A percentile compares a stretch with the other conserved stretches of the same genome.
These are phyloP conservation scores for Solanum tarijense DNA, from an alignment of 257 asterid species.

Conservation along the genomic window DNA sequence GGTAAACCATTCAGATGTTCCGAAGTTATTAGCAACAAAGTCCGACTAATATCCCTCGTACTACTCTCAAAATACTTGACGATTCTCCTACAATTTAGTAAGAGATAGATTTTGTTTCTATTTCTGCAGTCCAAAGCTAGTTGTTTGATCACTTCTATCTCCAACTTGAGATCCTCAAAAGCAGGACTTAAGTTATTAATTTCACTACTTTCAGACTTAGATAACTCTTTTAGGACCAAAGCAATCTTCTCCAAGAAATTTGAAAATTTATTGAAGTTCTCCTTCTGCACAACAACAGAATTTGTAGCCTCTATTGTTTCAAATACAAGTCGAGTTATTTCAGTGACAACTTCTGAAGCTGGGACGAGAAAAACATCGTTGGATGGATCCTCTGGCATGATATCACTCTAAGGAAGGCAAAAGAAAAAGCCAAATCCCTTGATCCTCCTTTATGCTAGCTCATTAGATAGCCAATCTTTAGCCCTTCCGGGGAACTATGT, in stretches of 20 bases:
- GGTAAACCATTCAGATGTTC: constrained; percentile 4
- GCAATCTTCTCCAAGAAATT: constrained; percentile 18
- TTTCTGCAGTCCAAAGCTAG: constrained; percentile 15
- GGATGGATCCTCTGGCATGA: constrained; percentile 7
- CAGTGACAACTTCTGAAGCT: constrained; percentile 8
- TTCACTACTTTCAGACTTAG: background rate
- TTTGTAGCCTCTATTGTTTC: constrained; percentile 16
- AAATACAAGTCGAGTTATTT: constrained; percentile 6
- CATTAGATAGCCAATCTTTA: background rate
- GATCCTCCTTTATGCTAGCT: background rate
- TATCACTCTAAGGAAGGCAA: background rate
- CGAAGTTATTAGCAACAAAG: constrained; percentile 6
- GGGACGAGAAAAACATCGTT: background rate
- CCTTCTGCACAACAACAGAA: constrained; percentile 15
- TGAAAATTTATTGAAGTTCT: constrained; percentile 23
- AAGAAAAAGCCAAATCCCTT: background rate
- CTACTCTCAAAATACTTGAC: constrained; percentile 12
- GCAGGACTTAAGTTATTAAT: background rate
- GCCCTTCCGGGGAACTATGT: background rate
- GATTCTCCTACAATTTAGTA: constrained; percentile 24
- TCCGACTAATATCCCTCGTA: constrained; percentile 13
- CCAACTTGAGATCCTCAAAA: constrained; percentile 18
- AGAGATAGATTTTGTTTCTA: constrained; percentile 30
- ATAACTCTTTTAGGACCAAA: constrained; percentile 15
- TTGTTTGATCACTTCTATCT: constrained; percentile 18